phyloP scores from a whole-genome alignment of 495 filamentous ascomycete genomes.

The Sabuloglossum arenarium region DNA sequence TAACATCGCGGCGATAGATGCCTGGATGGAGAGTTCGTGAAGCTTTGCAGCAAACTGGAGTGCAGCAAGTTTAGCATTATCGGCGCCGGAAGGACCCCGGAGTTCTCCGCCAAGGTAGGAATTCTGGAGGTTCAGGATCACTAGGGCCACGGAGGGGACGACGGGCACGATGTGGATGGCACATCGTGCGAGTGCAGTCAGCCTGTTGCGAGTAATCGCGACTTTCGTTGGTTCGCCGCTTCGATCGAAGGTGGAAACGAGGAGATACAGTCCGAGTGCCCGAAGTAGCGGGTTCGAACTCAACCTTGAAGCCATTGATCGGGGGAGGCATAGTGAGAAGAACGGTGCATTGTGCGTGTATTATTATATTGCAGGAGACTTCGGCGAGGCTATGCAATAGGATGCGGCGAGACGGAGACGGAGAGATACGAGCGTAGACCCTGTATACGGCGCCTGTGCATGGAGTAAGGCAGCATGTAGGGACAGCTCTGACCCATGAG shows the following conservation, averaged over 20 bases:
- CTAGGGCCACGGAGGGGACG: background rate
- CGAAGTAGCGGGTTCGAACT: background rate
- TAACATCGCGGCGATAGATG: slow-evolving; percentile 2
- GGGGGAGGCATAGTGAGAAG: background rate
- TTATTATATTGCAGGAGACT: too few species aligned
- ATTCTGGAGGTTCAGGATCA: background rate
- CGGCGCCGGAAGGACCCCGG: background rate
- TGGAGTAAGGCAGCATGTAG: too few species aligned
- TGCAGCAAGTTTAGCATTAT: background rate
- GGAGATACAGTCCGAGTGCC: slow-evolving; percentile 20
- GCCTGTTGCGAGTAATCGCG: background rate
- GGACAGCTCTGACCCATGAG: too few species aligned
- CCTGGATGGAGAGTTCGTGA: slow-evolving; percentile 5
- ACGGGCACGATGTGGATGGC: background rate
- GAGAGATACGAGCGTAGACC: too few species aligned
- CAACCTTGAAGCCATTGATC: background rate
- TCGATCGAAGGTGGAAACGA: background rate
- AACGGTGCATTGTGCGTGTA: too few species aligned
- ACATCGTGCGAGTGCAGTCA: background rate
- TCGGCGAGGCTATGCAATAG: too few species aligned
- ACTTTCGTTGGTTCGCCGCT: background rate
- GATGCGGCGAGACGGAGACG: too few species aligned
- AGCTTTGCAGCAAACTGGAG: slow-evolving; percentile 8
- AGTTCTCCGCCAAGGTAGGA: slow-evolving; percentile 1
- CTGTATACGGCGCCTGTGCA: too few species aligned